Base-by-base conservation (phyloP, 768 basidiomycete species). In the Tremella fuciformis region DNA sequence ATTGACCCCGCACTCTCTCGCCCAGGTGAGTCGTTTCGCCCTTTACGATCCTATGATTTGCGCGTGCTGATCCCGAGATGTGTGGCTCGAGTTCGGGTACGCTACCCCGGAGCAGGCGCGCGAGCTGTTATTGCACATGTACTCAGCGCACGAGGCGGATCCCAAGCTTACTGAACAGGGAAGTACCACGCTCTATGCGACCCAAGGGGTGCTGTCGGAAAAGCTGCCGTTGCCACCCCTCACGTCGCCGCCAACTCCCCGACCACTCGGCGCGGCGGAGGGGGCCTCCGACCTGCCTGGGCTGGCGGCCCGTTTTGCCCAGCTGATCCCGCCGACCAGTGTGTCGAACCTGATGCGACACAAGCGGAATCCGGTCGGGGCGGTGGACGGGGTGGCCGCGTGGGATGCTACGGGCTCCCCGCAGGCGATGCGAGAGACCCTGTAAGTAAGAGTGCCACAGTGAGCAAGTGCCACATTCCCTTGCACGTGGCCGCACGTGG, bases 41-140 rank as follows among this genome's bases (percentile, higher is more conserved):
- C 6, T 18, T 15, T n/a, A 8, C 7, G 4, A 15, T 18, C 7
- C 16, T 46, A 15, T 6, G 42, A 22, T 15, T 46, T 18, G n/a
- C 42, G 42, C 6, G 42, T 18, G 42, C 42, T 46, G 22, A 46
- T 22, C 6, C 6, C 6, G n/a, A 67, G 91, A 93, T 68, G 89
- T 94, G 2, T 91, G 89, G 88, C 83, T 93, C 53, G 89, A 91
- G 77, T 93, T 92, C 81, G 88, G 88, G 25, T 55, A 71, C 62
- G 86, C 90, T 37, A 88, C 85, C 63, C 85, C 85, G 66, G 87
- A 85, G 83, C 62, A 75, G 56, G 66, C 64, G 3, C 39, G 40
- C 22, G 64, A 64, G 15, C 67, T 75, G 25, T 70, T 70, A 54
- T 53, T 55, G 25, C 65, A 69, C 53, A 70, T 75, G 48, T 72